Evolutionary conservation across 1,284 basidiomycete genomes (phyloP).

Genomic region (Cryptococcus jaspeensis): DNA sequence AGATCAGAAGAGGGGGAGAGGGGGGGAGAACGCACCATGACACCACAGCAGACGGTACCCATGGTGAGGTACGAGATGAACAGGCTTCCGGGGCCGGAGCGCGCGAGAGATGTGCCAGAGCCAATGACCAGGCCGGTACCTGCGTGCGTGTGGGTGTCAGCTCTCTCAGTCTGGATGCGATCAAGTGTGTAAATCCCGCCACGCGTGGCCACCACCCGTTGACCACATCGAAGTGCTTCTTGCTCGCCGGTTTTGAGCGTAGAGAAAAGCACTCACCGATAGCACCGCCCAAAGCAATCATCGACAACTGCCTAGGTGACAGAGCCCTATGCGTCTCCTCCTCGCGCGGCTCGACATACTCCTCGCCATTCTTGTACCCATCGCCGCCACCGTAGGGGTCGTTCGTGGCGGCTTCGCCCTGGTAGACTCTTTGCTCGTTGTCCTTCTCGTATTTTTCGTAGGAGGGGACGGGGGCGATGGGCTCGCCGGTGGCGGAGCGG

Average conservation of each 20-base stretch:
- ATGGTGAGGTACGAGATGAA: conserved; percentile 53
- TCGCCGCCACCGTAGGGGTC: background rate
- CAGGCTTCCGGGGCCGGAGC: conserved; percentile 53
- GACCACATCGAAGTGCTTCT: no score
- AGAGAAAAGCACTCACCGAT: conserved; percentile 55
- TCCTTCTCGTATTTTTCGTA: conserved; percentile 1
- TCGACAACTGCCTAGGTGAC: conserved; percentile 44
- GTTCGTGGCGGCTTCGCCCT: background rate
- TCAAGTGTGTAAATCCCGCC: no score
- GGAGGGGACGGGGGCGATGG: background rate
- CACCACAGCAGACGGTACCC: conserved; percentile 41
- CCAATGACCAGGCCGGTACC: conserved; percentile 74
- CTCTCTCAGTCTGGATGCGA: background rate
- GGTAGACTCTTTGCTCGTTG: background rate
- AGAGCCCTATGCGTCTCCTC: conserved; percentile 37
- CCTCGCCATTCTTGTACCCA: conserved; percentile 2
- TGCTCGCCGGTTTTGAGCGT: no score
- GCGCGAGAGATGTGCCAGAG: conserved; percentile 51
- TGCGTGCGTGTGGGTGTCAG: background rate
- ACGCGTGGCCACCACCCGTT: no score
- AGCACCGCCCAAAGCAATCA: conserved; percentile 57
- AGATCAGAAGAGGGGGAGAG: no score
- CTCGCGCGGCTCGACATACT: conserved; percentile 21
- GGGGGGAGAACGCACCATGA: conserved; percentile 31
- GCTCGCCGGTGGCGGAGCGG: background rate